These are phyloP conservation scores for Pichia sp. DNA, from an alignment of 1,139 yeast genomes.

Conservation along the genomic window DNA sequence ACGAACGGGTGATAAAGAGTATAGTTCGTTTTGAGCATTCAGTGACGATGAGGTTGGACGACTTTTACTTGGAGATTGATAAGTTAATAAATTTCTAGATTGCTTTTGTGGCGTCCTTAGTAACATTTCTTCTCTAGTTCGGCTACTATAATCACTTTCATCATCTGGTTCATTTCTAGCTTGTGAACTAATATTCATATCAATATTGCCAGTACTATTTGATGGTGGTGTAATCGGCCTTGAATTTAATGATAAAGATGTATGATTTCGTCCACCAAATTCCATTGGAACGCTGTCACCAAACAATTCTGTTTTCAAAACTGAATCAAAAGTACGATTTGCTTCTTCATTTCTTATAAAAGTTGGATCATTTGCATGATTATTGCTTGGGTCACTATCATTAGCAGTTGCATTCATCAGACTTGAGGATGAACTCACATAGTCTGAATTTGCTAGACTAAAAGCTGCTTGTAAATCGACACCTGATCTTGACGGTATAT, in stretches of 20 bases:
- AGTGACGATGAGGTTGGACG: slow-evolving; percentile 52
- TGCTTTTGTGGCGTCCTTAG: slow-evolving; percentile 45
- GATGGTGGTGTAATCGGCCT: slow-evolving; percentile 26
- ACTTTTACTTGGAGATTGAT: slow-evolving; percentile 59
- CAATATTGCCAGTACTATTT: slow-evolving; percentile 14
- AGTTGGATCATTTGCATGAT: slow-evolving; percentile 55
- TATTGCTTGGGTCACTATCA: background rate
- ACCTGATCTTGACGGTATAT: slow-evolving; percentile 80
- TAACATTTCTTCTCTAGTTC: slow-evolving; percentile 16
- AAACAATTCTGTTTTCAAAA: slow-evolving; percentile 82
- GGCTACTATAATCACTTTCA: slow-evolving; percentile 20
- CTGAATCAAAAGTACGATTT: slow-evolving; percentile 76
- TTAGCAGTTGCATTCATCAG: background rate
- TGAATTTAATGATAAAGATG: slow-evolving; percentile 16
- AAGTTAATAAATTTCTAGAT: slow-evolving; percentile 58
- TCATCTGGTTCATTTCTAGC: slow-evolving; percentile 14
- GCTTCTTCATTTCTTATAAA: slow-evolving; percentile 73
- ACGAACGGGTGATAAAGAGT: slow-evolving; percentile 81
- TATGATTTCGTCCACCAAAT: slow-evolving; percentile 11
- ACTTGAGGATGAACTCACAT: slow-evolving; percentile 4
- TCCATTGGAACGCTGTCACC: slow-evolving; percentile 53
- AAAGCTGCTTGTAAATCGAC: slow-evolving; percentile 86
- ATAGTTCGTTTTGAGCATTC: slow-evolving; percentile 64
- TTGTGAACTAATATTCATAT: slow-evolving; percentile 2
- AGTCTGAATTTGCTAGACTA: slow-evolving; percentile 40